A percentile compares a stretch with the other conserved stretches of the same genome.
These are phyloP conservation scores for Begonia loranthoides DNA, from an alignment of 306 rosid species.

Conservation along the genomic window DNA sequence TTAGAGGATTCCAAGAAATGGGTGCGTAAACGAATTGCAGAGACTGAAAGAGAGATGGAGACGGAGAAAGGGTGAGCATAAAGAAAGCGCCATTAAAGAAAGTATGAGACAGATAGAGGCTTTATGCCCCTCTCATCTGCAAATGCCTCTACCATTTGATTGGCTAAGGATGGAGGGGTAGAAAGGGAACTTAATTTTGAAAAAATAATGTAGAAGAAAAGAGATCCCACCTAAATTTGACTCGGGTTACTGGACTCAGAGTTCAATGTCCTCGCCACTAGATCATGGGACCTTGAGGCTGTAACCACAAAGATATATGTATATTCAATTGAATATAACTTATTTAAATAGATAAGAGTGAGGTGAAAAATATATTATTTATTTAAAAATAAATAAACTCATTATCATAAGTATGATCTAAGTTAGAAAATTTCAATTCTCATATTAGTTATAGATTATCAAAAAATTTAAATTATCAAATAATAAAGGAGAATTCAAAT, in stretches of 20 bases:
- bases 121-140: constrained; percentile 9
- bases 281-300: constrained; percentile 5
- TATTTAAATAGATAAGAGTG: no score
- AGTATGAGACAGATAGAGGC: constrained; percentile 2
- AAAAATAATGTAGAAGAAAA: no score
- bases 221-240: constrained; percentile 6
- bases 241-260: constrained; percentile 9
- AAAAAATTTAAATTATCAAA: no score
- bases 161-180: constrained; percentile 21
- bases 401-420: no score
- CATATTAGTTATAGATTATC: no score
- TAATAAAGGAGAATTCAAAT: no score
- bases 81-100: constrained; percentile 8
- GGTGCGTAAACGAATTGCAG: not conserved
- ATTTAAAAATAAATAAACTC: no score
- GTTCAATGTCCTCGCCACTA: constrained; percentile 7
- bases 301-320: no score
- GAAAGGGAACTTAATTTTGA: no score
- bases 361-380: no score
- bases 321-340: no score
- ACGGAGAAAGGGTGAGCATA: constrained; percentile 1
- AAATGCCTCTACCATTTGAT: constrained; percentile 6
- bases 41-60: constrained; percentile 2
- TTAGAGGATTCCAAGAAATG: not conserved
- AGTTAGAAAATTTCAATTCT: no score